These are phyloP conservation scores for Plenodomus biglobosus DNA, from an alignment of 2,329 filamentous ascomycete species.

Conservation along the genomic window DNA sequence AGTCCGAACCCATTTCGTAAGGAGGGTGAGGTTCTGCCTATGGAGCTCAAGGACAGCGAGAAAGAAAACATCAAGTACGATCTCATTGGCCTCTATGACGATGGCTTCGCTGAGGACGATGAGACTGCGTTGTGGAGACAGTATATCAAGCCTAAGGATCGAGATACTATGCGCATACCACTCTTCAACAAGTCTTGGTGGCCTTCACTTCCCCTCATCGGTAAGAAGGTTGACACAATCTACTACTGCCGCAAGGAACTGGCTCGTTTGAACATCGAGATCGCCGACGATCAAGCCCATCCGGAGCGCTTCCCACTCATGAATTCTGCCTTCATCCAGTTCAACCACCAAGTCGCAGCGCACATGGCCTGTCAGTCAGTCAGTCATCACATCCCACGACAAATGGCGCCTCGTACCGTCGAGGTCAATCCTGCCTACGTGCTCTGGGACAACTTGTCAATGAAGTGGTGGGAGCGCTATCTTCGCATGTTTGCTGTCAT, in stretches of 20 bases:
- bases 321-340: slow-evolving; percentile 97
- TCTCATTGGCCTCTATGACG: slow-evolving; percentile 33
- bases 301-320: slow-evolving; percentile 85
- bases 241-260: slow-evolving; percentile 86
- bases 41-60: slow-evolving; percentile 28
- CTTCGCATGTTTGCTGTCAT: slow-evolving; percentile 68
- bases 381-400: slow-evolving; percentile 85
- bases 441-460: slow-evolving; percentile 95
- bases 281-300: slow-evolving; percentile 83
- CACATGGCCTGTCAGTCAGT: slow-evolving; percentile 97
- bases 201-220: slow-evolving; percentile 74
- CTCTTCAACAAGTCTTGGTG: slow-evolving; percentile 62
- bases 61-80: slow-evolving; percentile 37
- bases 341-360: slow-evolving; percentile 95
- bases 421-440: slow-evolving; percentile 93
- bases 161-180: slow-evolving; percentile 80
- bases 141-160: slow-evolving; percentile 77
- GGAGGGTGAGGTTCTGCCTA: slow-evolving; percentile 44
- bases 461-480: slow-evolving; percentile 92
- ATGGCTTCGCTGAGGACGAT: slow-evolving; percentile 34
- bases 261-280: slow-evolving; percentile 85
- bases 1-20: slow-evolving; percentile 49
- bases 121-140: slow-evolving; percentile 69
- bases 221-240: slow-evolving; percentile 92
- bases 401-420: slow-evolving; percentile 90